Base-by-base conservation (phyloP, 2,329 filamentous ascomycete species). In the Lasiodiplodia sp. region DNA sequence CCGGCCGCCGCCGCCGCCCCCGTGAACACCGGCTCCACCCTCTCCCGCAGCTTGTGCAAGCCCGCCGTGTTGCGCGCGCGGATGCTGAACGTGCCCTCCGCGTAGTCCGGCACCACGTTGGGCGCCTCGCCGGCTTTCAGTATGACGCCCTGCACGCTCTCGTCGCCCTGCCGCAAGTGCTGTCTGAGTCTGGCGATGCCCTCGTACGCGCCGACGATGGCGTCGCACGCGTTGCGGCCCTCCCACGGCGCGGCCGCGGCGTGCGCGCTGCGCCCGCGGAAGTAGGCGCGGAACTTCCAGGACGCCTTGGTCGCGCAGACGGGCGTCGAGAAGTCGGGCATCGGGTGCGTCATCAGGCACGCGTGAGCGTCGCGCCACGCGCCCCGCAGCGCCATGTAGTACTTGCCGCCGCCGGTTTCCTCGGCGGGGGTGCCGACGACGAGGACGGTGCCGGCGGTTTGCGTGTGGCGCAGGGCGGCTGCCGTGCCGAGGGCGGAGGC, bases 1-100 rank as follows among this genome's bases (percentile, higher is more conserved):
- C 86, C 87, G 0, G 87, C 85, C n/a, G 82, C 83, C 21, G 75
- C 75, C 1, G 84, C 83, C 5, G 80, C 84, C 16, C 82, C 84
- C 70, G 80, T 78, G 70, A 86, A 84, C 72, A 84, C 86, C 76
- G 71, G 73, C n/a, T 72, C 67, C 3, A 82, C 76, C 56, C 74
- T 69, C 62, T 74, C 72, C 18, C 81, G 73, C 3, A 75, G 72
- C 28, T 73, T 70, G 3, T 77, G 72, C 21, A 79, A 74, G 31
- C 71, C 64, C 23, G 10, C 70, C 8, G 73, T 70, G 16, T 70
- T 78, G 37, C 63, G 68, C 12, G 79, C 78, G 14, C 80, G 77
- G 4, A 82, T 74, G 6, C 80, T 78, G 55, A 79, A 81, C 23
- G 73, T 70, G 2, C 78, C 79, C 7, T 78, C 73, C 14, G 75